These are phyloP conservation scores for Plasmodium reichenowi DNA, from an alignment of 169 alveolate genomes.

Conservation along the genomic window DNA sequence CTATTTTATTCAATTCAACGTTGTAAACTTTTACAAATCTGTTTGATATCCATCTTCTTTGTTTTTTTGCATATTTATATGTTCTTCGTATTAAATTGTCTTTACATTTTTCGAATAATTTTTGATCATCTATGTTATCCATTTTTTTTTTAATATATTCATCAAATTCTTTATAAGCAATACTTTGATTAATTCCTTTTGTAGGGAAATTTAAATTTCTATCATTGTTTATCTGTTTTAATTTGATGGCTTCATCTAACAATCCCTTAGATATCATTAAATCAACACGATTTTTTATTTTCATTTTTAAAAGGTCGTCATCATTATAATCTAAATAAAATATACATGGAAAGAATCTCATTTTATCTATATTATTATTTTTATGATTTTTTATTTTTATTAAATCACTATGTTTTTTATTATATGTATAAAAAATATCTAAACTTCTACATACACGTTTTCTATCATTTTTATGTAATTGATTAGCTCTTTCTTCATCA, in stretches of 20 bases:
- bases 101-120: conserved; percentile 68
- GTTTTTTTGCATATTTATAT: conserved; percentile 82
- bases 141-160: conserved; percentile 67
- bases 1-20: conserved; percentile 38
- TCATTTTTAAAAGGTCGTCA: conserved; percentile 74
- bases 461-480: conserved; percentile 83
- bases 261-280: conserved; percentile 54
- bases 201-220: conserved; percentile 37
- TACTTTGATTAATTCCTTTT: conserved; percentile 61
- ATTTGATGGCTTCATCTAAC: conserved; percentile 36
- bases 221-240: conserved; percentile 71
- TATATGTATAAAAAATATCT: conserved; percentile 72
- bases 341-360: conserved; percentile 38
- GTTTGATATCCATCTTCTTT: conserved; percentile 85
- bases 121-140: conserved; percentile 28
- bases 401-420: conserved; percentile 82
- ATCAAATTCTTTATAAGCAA: conserved; percentile 84
- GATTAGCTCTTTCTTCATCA: conserved; percentile 84
- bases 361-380: conserved; percentile 67
- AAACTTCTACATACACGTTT: conserved; percentile 80
- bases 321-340: conserved; percentile 33
- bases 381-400: conserved; percentile 70
- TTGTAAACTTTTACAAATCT: conserved; percentile 67
- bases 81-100: conserved; percentile 79
- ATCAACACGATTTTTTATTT: conserved; percentile 66